Evolutionary conservation across 2,329 filamentous ascomycete species (phyloP), one percentile per base, ranked within the genome.

Genomic region (Aspergillus sergii): DNA sequence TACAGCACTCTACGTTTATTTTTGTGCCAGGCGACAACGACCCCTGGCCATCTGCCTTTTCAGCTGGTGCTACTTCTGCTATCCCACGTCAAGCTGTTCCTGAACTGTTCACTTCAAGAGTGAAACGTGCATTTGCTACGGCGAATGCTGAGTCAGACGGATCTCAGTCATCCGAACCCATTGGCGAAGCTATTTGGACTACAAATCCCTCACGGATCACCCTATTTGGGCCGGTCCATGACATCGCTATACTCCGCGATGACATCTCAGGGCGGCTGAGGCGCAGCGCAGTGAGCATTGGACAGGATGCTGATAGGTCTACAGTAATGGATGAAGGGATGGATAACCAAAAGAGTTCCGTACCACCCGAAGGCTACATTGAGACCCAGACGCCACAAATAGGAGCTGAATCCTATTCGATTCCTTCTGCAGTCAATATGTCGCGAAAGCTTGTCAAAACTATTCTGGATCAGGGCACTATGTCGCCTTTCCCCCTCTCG

Each of bases 21-120:
- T 97, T 99, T 73, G 91, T 98, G 0, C 95, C 95, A 0, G 95
- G 95, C 34, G 94, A 98, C 79, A 96, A 97, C 75, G 95, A 99
- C 76, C 94, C 92, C n/a, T 99, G 95, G 95, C 88, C 90, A 6
- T 96, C 93, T 0, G 86, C 93, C 2, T 97, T 96, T 75, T 80
- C 81, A 36, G 75, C 77, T 45, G 82, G 81, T 28, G 80, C 80
- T 55, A 75, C 80, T 7, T 83, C 78, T 72, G 80, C 73, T 71
- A 80, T 81, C 64, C 83, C 73, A 53, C 82, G 69, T 71, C 81
- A 69, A 67, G 80, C 85, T 0, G 86, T 99, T 2, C 95, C 95
- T 1, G 91, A 94, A 8, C 82, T 97, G 69, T 99, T 99, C 79
- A 98, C 94, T 0, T 94, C 89, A 36, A 86, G 95, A 19, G 86